Evolutionary conservation across 768 basidiomycete species (phyloP).

Genomic region (Dentipellis fragilis): DNA sequence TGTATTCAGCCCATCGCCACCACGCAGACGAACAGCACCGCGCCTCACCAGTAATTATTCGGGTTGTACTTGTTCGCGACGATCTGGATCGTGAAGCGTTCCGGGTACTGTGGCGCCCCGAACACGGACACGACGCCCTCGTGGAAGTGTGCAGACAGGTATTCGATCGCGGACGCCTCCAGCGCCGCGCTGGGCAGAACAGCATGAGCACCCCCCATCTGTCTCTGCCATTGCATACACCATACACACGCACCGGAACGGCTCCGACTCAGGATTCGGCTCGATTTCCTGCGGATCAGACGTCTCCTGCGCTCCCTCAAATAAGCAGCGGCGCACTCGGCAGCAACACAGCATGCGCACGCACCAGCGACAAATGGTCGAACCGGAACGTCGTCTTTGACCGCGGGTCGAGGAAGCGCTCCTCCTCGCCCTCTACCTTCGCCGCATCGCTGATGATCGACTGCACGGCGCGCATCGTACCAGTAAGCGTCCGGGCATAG

Average conservation of each 20-base stretch:
- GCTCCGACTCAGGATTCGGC: slow-evolving; percentile 54
- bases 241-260: slow-evolving; percentile 50
- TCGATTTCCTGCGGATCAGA: slow-evolving; percentile 61
- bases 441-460: slow-evolving; percentile 75
- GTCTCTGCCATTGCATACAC: background rate
- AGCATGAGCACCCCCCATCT: background rate
- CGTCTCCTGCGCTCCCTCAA: slow-evolving; percentile 44
- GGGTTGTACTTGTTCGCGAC: slow-evolving; percentile 98
- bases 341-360: slow-evolving; percentile 16
- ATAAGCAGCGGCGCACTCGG: background rate
- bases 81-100: slow-evolving; percentile 60
- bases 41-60: slow-evolving; percentile 74
- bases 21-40: background rate
- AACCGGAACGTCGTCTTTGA: slow-evolving; percentile 72
- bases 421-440: slow-evolving; percentile 40
- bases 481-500: background rate
- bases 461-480: slow-evolving; percentile 28
- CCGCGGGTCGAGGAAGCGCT: slow-evolving; percentile 78
- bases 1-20: background rate
- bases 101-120: slow-evolving; percentile 33
- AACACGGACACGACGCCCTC: slow-evolving; percentile 74
- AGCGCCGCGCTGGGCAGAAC: slow-evolving; percentile 47
- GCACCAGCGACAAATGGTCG: slow-evolving; percentile 76
- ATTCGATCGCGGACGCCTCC: slow-evolving; percentile 54
- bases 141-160: slow-evolving; percentile 74